phyloP scores from a whole-genome alignment of 805 yeast genomes.

The Wickerhamiella vanderwaltii region DNA sequence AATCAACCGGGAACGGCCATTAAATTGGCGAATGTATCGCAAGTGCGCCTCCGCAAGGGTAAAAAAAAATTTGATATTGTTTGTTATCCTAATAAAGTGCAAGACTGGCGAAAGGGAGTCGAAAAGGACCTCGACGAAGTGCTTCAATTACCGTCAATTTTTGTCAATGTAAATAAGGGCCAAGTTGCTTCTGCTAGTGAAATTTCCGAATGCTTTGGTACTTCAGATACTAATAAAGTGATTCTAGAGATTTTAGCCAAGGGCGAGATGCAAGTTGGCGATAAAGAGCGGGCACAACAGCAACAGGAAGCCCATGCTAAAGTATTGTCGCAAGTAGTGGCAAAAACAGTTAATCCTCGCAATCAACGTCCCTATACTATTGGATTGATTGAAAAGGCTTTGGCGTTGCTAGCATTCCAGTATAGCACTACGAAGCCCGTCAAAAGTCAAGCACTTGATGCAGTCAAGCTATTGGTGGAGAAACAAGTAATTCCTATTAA shows the following conservation, averaged over 20 bases:
- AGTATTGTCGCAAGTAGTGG: constrained; percentile 67
- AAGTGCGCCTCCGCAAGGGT: constrained; percentile 79
- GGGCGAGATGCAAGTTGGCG: constrained; percentile 92
- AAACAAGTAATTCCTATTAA: constrained; percentile 85
- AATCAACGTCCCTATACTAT: constrained; percentile 89
- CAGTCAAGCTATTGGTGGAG: constrained; percentile 62
- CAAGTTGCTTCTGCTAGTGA: constrained; percentile 85
- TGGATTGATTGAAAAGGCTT: constrained; percentile 80
- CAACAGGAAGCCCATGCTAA: constrained; percentile 65
- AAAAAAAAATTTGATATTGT: constrained; percentile 90
- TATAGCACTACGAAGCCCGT: constrained; percentile 54
- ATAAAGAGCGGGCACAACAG: constrained; percentile 77
- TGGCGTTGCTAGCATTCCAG: constrained; percentile 60
- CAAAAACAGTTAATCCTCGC: constrained; percentile 84
- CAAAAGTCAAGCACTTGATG: constrained; percentile 84
- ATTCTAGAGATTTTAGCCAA: constrained; percentile 71
- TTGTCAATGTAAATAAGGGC: constrained; percentile 86
- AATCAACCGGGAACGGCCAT: constrained; percentile 86
- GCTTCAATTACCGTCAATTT: constrained; percentile 89
- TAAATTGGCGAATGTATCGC: constrained; percentile 83
- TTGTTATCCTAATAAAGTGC: constrained; percentile 93
- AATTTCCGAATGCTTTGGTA: constrained; percentile 56
- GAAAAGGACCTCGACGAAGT: constrained; percentile 95
- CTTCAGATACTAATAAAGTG: constrained; percentile 61
- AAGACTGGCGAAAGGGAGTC: constrained; percentile 78